Conservation (phyloP, 1,139 yeast genomes). For the Magnusiomyces tetraspermus region DNA sequence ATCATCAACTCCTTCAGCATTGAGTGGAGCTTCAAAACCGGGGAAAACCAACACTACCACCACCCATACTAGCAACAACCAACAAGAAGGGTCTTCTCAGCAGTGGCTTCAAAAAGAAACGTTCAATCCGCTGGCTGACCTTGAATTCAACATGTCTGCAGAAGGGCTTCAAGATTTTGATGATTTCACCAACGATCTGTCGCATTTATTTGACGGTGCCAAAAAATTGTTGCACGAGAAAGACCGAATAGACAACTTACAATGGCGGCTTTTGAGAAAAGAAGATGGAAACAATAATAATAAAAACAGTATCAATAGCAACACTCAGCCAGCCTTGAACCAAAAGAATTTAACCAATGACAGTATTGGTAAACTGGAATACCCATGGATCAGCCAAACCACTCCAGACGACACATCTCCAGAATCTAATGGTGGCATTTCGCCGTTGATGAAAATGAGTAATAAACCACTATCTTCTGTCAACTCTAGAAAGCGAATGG, state of each 20-base stretch:
- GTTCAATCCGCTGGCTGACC: background rate
- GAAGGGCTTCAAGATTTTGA: background rate
- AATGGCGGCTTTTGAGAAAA: slow-evolving; percentile 8
- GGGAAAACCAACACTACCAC: background rate
- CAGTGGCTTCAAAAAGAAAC: background rate
- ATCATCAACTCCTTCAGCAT: too few relatives aligned
- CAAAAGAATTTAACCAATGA: background rate
- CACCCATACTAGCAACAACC: background rate
- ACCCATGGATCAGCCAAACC: slow-evolving; percentile 3
- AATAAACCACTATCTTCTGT: background rate
- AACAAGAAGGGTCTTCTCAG: background rate
- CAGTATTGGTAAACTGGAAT: background rate
- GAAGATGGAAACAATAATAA: background rate
- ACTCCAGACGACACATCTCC: slow-evolving; percentile 11
- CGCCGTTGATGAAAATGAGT: slow-evolving; percentile 2
- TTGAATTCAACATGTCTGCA: background rate
- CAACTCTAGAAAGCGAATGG: slow-evolving; percentile 9
- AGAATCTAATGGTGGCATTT: slow-evolving; percentile 4
- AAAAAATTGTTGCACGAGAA: slow-evolving; percentile 18
- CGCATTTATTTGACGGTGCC: slow-evolving; percentile 17
- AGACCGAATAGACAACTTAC: slow-evolving; percentile 21
- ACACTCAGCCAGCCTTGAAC: background rate
- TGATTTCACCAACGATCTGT: background rate
- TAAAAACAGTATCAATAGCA: background rate
- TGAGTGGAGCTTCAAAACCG: too few relatives aligned